A percentile compares a stretch with the other conserved stretches of the same genome.
Evolutionary conservation across 768 basidiomycete genomes (phyloP).

Genomic region (Fomitopsis pulvina): DNA sequence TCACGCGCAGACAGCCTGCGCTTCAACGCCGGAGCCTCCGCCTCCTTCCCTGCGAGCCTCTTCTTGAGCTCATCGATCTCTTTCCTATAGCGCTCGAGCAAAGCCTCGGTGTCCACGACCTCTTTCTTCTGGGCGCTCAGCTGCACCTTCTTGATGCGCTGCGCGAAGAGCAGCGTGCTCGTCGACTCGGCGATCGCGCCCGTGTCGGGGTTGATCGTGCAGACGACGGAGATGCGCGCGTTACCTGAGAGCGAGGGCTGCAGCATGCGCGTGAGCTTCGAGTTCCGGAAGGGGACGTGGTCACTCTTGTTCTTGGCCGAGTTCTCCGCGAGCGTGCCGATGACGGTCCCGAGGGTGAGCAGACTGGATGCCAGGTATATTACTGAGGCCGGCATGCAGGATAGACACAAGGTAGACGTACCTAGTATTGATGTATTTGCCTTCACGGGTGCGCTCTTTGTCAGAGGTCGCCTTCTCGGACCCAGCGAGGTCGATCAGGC

Average conservation of each 20-base stretch:
- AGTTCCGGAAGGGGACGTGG: conserved; percentile 93
- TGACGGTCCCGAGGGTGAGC: conserved; percentile 88
- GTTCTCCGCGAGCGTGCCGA: conserved; percentile 87
- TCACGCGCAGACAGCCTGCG: conserved; percentile 41
- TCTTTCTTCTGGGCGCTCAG: conserved; percentile 91
- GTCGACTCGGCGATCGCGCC: conserved; percentile 77
- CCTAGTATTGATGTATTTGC: conserved; percentile 95
- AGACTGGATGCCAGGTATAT: conserved; percentile 40
- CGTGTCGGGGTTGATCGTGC: conserved; percentile 86
- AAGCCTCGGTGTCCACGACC: conserved; percentile 85
- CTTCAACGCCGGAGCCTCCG: conserved; percentile 44
- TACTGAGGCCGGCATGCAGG: not conserved
- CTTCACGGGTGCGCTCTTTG: conserved; percentile 93
- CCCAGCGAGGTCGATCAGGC: conserved; percentile 92
- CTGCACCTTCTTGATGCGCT: conserved; percentile 86
- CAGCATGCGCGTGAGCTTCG: conserved; percentile 88
- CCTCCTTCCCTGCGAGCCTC: conserved; percentile 64
- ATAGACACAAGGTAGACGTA: conserved; percentile 15
- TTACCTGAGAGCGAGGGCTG: conserved; percentile 95
- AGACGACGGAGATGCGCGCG: conserved; percentile 92
- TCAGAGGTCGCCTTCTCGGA: conserved; percentile 95
- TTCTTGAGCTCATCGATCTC: conserved; percentile 88
- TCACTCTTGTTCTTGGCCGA: conserved; percentile 71
- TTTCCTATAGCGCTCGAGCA: conserved; percentile 89
- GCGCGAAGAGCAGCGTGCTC: conserved; percentile 88